Percentiles rank a stretch among this genome's conserved stretches.
Evolutionary conservation across 441 rosid species (phyloP).

Genomic region (Jatropha multifida): DNA sequence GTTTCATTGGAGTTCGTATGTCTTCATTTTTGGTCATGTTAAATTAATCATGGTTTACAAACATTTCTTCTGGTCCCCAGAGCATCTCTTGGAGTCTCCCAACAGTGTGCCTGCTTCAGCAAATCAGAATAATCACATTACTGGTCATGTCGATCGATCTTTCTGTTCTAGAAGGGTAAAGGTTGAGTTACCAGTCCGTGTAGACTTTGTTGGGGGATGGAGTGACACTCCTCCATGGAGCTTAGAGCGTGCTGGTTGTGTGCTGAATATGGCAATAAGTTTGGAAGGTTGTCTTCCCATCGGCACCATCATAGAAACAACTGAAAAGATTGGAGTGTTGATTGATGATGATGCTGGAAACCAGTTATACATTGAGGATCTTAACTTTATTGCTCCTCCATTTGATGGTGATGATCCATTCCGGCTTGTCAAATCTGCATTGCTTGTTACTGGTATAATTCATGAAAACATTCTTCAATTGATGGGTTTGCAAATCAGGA

Average conservation of each 20-base stretch:
- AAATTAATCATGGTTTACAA: conserved; percentile 4
- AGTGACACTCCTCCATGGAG: conserved; percentile 99
- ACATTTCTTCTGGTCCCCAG: conserved; percentile 35
- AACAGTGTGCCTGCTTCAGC: conserved; percentile 28
- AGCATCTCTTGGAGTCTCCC: conserved; percentile 56
- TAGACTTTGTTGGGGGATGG: conserved; percentile 98
- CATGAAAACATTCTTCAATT: conserved; percentile 43
- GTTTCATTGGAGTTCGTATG: conserved; percentile 1
- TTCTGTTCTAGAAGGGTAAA: conserved; percentile 51
- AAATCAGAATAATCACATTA: conserved; percentile 27
- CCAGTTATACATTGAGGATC: conserved; percentile 48
- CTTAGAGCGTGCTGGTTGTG: conserved; percentile 90
- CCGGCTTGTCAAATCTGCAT: conserved; percentile 83
- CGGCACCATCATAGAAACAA: conserved; percentile 76
- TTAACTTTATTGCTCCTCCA: conserved; percentile 54
- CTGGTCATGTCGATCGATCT: conserved; percentile 25
- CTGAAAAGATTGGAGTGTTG: conserved; percentile 49
- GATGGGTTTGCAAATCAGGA: conserved; percentile 59
- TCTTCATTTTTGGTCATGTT: background rate
- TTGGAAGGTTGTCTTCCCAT: conserved; percentile 87
- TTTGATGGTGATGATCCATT: conserved; percentile 64
- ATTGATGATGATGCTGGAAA: conserved; percentile 75
- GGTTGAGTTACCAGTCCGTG: conserved; percentile 88
- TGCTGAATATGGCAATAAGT: conserved; percentile 86
- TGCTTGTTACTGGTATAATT: conserved; percentile 68